Evolutionary conservation across 1,139 yeast species (phyloP).

Genomic region (Blastobotrys niveus): DNA sequence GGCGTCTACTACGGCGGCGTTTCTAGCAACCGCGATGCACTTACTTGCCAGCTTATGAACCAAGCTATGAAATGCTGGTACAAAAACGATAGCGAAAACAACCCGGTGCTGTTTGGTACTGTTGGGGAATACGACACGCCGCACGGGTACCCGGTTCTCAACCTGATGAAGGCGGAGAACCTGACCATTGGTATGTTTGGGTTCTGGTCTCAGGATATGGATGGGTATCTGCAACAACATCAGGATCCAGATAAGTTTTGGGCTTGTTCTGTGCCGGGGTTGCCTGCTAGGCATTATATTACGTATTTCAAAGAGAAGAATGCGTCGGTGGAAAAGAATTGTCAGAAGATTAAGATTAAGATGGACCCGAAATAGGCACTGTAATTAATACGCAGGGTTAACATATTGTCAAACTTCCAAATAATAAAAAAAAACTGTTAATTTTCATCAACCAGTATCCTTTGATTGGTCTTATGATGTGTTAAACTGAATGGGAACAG

Average conservation of each 20-base stretch:
- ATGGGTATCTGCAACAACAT: neutral
- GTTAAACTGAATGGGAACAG: too few species aligned
- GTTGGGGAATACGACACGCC: neutral
- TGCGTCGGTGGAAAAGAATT: too few species aligned
- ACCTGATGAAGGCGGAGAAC: neutral
- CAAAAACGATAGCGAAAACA: neutral
- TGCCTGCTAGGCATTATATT: too few species aligned
- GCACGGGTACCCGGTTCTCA: neutral
- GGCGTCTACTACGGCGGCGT: neutral
- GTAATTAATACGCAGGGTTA: too few species aligned
- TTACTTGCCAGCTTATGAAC: neutral
- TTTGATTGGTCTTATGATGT: too few species aligned
- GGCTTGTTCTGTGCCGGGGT: neutral
- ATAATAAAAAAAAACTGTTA: too few species aligned
- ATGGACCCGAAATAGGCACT: too few species aligned
- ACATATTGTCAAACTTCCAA: too few species aligned
- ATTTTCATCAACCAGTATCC: too few species aligned
- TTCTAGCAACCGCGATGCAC: neutral
- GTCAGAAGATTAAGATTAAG: too few species aligned
- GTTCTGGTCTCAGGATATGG: neutral
- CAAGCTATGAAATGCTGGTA: neutral
- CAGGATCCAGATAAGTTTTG: neutral
- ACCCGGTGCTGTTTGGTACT: neutral
- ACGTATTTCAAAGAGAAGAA: too few species aligned
- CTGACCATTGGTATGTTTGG: neutral